Evolutionary conservation across 768 basidiomycete species (phyloP), one percentile per base, ranked within the genome.

Genomic region (Serendipita sp.): DNA sequence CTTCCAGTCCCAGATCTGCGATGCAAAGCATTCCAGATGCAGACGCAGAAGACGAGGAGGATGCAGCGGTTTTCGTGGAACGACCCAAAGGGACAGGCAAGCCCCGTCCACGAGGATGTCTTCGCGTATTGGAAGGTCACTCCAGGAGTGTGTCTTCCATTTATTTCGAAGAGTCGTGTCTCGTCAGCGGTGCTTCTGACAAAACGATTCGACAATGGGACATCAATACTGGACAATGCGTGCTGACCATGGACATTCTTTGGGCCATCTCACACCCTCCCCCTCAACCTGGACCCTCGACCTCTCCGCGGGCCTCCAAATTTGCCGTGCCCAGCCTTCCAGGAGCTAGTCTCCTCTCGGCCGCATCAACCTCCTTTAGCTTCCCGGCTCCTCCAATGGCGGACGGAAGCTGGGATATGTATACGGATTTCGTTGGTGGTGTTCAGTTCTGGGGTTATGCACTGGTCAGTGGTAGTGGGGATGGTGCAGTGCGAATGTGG

Each of bases 401-500:
- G 0, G 93, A 96, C 70, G 92, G 91, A 3, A 88, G 82, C 64
- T 90, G 88, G 85, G 92, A 95, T 64, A 84, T 90, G 81, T 96
- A 95, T 71, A 84, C 93, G 71, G 94, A 99, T 72, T 98, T 95
- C 70, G 92, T 99, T 5, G 96, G 96, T 2, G 91, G 88, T 2
- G 87, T 98, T 44, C 96, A 98, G 71, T 97, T 97, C 71, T 98
- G 96, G 95, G 94, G 93, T 2, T 95, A 96, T 71, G 96, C 92
- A 1, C 80, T 99, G 38, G 92, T 97, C 3, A 96, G 92, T 67
- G 96, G 94, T 1, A 96, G 92, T 68, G 94, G 92, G 0, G 96
- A 99, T 71, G 93, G 95, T 41, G 95, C 88, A 2, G 94, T 98
- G 31, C 76, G 96, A 66, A 97, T 99, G 94, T 99, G 96, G 96